Evolutionary conservation across 2,329 filamentous ascomycete genomes (phyloP), one percentile per base, ranked within the genome.

Genomic region (Cladobotryum protrusum): DNA sequence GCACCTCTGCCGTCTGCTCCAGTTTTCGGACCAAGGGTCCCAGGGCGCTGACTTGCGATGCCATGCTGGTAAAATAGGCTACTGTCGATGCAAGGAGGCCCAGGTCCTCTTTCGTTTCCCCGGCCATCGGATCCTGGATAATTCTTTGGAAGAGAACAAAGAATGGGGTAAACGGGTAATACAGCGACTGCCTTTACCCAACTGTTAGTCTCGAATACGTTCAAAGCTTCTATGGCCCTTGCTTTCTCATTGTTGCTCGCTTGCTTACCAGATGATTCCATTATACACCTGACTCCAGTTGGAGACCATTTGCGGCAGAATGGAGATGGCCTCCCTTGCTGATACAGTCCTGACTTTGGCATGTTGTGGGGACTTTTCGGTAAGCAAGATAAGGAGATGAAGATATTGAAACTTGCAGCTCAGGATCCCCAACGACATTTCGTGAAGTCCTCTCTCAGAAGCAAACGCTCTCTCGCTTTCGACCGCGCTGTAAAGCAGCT

Each of bases 111-210:
- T 40, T 24, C 5, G 18, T 45, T 20, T 24, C 39, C 39, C 29
- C 3, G 15, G 36, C 43, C 12, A 33, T 41, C 3, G 48, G 48
- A 41, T 36, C 4, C 9, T 41, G 35, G 14, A 50, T 40, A 1
- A 50, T 29, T 15, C 43, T 24, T 3, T 43, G 13, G 18, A 50
- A 50, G 2, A 50, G 12, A 15, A 43, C 43, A 29, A 50, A 50
- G 36, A 50, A 50, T 24, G 48, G 48, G 3, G 48, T 46, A 33
- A 46, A 50, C 13, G 48, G 48, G 7, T 50, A 50, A 33, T 50
- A 50, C 39, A 50, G n/a, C 1, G 43, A 15, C 20, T 50, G 48
- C 48, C 43, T 50, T 15, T 13, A 9, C 24, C 24, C 24, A 29
- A 29, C 24, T 8, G 11, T 29, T 29, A 29, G 24, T 29, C 24